Conservation (phyloP, 306 rosid genomes). For the Trichosanthes truncata region DNA sequence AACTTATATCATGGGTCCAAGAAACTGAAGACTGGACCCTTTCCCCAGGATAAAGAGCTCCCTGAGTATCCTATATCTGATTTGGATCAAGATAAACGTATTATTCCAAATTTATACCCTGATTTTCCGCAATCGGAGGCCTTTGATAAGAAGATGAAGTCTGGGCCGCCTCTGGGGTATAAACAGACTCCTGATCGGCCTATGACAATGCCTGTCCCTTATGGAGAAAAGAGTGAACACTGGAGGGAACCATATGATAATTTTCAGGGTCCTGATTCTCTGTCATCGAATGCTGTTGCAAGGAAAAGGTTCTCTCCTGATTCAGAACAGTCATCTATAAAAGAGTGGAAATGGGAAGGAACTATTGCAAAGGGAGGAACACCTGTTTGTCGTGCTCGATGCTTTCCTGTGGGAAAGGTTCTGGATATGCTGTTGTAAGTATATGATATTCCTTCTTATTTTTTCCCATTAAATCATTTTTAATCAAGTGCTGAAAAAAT, state of each 20-base stretch:
- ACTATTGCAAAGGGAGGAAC: constrained; percentile 98
- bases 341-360: constrained; percentile 98
- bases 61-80: constrained; percentile 66
- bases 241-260: constrained; percentile 58
- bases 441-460: constrained; percentile 1
- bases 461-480: neutral
- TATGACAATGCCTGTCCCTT: constrained; percentile 31
- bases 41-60: constrained; percentile 60
- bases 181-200: constrained; percentile 46
- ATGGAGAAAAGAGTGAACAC: constrained; percentile 42
- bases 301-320: constrained; percentile 63
- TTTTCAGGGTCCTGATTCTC: constrained; percentile 40
- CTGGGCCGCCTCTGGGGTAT: constrained; percentile 37
- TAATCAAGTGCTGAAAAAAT: neutral
- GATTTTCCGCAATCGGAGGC: constrained; percentile 37
- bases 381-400: constrained; percentile 91
- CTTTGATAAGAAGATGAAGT: constrained; percentile 41
- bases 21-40: constrained; percentile 45
- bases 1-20: constrained; percentile 46
- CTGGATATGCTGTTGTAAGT: constrained; percentile 80
- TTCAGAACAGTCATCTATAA: constrained; percentile 41
- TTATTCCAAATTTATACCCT: constrained; percentile 32
- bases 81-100: constrained; percentile 49
- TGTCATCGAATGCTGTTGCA: constrained; percentile 33
- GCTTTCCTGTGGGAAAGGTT: constrained; percentile 92